Base-by-base conservation (phyloP, 495 filamentous ascomycete genomes). In the Sphaerosporella brunnea region DNA sequence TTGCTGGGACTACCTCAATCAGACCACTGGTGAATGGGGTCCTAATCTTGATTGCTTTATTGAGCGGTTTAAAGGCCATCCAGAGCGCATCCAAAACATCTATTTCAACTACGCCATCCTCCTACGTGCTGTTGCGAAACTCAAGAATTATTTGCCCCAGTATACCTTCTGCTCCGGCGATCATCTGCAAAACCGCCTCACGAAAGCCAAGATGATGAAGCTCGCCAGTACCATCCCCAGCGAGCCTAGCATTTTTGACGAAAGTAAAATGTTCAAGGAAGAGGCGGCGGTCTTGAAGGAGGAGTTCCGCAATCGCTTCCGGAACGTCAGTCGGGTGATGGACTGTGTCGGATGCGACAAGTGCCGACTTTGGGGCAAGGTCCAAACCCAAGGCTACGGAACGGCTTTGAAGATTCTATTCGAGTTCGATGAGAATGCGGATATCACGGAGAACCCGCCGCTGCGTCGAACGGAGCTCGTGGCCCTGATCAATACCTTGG, bases 301-400 rank as follows among this genome's bases (percentile, higher is more conserved):
- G 61, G 90, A 97, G 60, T 97, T 97, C 72, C 80, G 84, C 54
- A 88, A 92, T 61, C 82, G 90, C 11, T 96, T 97, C 73, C 74
- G 90, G 53, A 97, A 97, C 53, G 84, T 97, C 45, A 86, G 80
- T 53, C 75, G 90, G 18, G 67, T 96, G 55, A 97, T 97, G 90
- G 90, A 97, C 65, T 97, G 90, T 63, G 90, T 96, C 13, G 90
- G 90, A 18, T 97, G 90, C 64, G 90, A 97, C 67, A 97, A 97
- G 66, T 97, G 90, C 66, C 77, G 90, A 13, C 75, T 97, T 2
- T 97, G 90, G 92, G 90, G 90, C 41, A 97, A 96, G 64, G 64
- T 97, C n/a, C 90, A 97, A 62, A 90, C 85, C 4, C 82, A 80
- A 16, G 90, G 90, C 13, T 96, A 94, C 58, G 92, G 90, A 26